These are phyloP conservation scores for Yamadazyma triangularis DNA, from an alignment of 1,139 yeast species.

Conservation along the genomic window DNA sequence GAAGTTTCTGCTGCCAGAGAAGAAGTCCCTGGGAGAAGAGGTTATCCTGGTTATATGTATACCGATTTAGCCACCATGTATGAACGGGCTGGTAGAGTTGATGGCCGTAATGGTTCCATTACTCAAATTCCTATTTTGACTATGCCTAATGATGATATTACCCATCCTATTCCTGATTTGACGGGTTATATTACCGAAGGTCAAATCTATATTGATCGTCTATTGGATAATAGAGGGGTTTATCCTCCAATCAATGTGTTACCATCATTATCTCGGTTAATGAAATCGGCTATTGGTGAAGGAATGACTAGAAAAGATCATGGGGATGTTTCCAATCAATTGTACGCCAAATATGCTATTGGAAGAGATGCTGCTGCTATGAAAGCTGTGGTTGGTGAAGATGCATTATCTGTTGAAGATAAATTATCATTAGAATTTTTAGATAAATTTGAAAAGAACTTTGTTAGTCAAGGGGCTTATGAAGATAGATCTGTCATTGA, in stretches of 20 bases:
- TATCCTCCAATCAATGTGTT: conserved; percentile 98
- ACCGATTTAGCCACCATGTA: conserved; percentile 98
- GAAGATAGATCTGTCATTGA: conserved; percentile 93
- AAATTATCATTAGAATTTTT: conserved; percentile 93
- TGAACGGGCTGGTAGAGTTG: conserved; percentile 99
- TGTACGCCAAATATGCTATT: conserved; percentile 97
- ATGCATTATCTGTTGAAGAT: conserved; percentile 95
- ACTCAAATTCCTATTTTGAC: conserved; percentile 98
- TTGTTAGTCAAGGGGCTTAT: conserved; percentile 92
- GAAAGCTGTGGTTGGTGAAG: conserved; percentile 99
- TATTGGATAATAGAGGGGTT: conserved; percentile 90
- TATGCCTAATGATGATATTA: conserved; percentile 99
- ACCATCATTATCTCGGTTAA: conserved; percentile 94
- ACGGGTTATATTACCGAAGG: conserved; percentile 99
- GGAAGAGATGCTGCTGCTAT: conserved; percentile 99
- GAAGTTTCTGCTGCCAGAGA: conserved; percentile 99
- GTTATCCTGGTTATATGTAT: conserved; percentile 99
- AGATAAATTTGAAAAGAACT: conserved; percentile 95
- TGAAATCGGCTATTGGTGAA: conserved; percentile 99
- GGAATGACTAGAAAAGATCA: conserved; percentile 99
- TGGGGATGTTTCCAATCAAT: conserved; percentile 98
- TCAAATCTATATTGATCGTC: conserved; percentile 96
- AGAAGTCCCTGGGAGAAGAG: conserved; percentile 99
- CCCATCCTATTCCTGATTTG: conserved; percentile 99
- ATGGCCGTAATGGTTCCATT: conserved; percentile 98